Percentiles rank a stretch among this genome's conserved stretches.
phyloP scores from a whole-genome alignment of 1,284 basidiomycete genomes.

The Ustilago bromivora region DNA sequence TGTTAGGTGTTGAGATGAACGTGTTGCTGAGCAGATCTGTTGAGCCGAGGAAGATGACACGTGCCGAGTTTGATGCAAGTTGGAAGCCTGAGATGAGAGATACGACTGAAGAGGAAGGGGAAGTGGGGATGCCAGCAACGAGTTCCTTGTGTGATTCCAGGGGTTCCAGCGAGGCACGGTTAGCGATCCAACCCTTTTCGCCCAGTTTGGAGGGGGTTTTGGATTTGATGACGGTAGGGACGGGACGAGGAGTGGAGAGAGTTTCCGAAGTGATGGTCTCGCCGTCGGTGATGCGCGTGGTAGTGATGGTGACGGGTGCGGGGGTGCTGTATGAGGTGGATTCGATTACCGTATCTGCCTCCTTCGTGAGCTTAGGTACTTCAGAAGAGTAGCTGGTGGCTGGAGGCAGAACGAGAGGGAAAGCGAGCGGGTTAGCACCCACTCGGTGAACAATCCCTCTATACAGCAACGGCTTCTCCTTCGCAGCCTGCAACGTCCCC shows the following conservation, averaged over 20 bases:
- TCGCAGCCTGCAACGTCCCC: slow-evolving; percentile 71
- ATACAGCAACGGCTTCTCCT: slow-evolving; percentile 76
- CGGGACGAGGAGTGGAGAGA: slow-evolving; percentile 41
- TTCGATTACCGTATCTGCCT: slow-evolving; percentile 17
- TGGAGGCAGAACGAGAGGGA: slow-evolving; percentile 84
- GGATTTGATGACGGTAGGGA: slow-evolving; percentile 36
- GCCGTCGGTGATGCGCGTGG: slow-evolving; percentile 41
- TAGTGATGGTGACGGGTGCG: slow-evolving; percentile 38
- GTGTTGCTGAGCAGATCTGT: slow-evolving; percentile 78
- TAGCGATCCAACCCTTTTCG: slow-evolving; percentile 46
- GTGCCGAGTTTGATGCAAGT: slow-evolving; percentile 77
- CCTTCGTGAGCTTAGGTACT: slow-evolving; percentile 74
- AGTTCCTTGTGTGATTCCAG: slow-evolving; percentile 41
- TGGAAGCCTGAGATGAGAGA: slow-evolving; percentile 88
- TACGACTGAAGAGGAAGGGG: slow-evolving; percentile 62
- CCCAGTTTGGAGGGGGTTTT: slow-evolving; percentile 31
- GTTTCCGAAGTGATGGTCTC: slow-evolving; percentile 22
- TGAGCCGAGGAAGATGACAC: slow-evolving; percentile 85
- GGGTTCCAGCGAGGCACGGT: slow-evolving; percentile 38
- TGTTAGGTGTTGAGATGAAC: slow-evolving; percentile 32
- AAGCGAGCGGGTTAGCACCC: slow-evolving; percentile 82
- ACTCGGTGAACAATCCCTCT: slow-evolving; percentile 79
- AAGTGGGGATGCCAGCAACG: slow-evolving; percentile 45
- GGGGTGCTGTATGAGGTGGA: slow-evolving; percentile 40
- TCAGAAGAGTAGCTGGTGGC: slow-evolving; percentile 73